Evolutionary conservation across 441 rosid genomes (phyloP), one percentile per base, ranked within the genome.

Genomic region (Populus hybrid): DNA sequence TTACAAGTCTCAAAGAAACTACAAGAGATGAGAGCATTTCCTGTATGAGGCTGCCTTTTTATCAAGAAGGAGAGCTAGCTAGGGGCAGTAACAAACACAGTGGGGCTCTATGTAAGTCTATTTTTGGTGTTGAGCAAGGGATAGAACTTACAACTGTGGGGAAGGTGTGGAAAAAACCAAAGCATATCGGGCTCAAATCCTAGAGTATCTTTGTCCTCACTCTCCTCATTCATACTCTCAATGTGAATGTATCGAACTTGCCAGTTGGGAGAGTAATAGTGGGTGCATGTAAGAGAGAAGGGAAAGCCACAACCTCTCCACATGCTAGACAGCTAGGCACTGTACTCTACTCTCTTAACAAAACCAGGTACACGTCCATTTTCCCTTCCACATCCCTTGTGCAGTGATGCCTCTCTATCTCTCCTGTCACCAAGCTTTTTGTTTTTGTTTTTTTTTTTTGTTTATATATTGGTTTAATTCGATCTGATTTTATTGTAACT

Each of bases 241-340:
- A 68, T 38, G 79, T 68, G 86, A 82, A 79, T 85, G 79, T 77
- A 82, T 71, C 65, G 71, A 83, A 84, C 72, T 23, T 82, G 89
- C 84, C 89, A 86, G 90, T 88, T 88, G 90, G 82, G 83, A 69
- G 78, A 50, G 69, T 73, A 40, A 76, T 70, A 46, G 81, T 76
- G 84, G 84, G 69, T 85, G 83, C 80, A 74, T 80, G 81, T 30
- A 77, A 61, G 26, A 38, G 32, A 30, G 38, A 68, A 11, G 23
- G 63, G 28, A 76, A 65, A 75, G 80, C 83, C 84, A 81, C 81
- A 81, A 78, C 81, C 32, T 8, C 78, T 76, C 78, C 92, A 90
- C 92, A 86, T 89, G 94, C 83, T 80, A 74, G 92, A 89, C 94
- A 89, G 91, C 91, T 76, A 85, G 89, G 87, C 92, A 85, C 85